Base-by-base conservation (phyloP, 2,329 filamentous ascomycete genomes). In the Colletotrichum sp. region DNA sequence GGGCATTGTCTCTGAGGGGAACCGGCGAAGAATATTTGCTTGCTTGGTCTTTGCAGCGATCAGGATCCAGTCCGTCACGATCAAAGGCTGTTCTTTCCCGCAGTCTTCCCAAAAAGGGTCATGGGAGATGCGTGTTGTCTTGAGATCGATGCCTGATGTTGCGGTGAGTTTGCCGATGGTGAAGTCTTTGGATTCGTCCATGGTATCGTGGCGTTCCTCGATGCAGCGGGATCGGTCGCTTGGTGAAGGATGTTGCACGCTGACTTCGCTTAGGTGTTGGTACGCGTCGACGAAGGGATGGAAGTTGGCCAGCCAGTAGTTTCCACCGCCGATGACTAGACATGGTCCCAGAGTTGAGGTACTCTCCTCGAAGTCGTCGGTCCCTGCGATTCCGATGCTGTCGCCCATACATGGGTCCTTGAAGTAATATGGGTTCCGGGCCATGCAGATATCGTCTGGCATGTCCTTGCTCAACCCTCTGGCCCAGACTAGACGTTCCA, bases 51-150 rank as follows among this genome's bases (percentile, higher is more conserved):
- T 76, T 6, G 86, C 79, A 14, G 83, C 81, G 67, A 88, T 83
- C 57, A 88, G 83, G 28, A 82, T 83, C 87, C 86, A 88, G 78
- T 88, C 87, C 1, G 84, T 88, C 28, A 87, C 84, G 5, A 87
- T 79, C 9, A 87, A 80, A 3, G 86, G 86, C 12, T 82, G 82
- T 6, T 87, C 86, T 72, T 82, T 82, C 64, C 83, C 83, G 36
- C 73, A 81, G 3, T 87, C 85, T 36, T 87, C 85, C 86, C 86
- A 88, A 74, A 87, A 88, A 0, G 85, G 82, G 48, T 87, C 85
- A 65, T 87, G 86, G 2, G 85, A 85, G 21, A 88, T 80, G 39
- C 87, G 82, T 1, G 86, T 87, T 0, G 86, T 88, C 68, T 84
- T 84, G 13, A 88, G 79, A 59, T 86, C 83, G 14, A 85, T 81